Evolutionary conservation across 768 basidiomycete species (phyloP).

Genomic region (Tephrocybe sp.): DNA sequence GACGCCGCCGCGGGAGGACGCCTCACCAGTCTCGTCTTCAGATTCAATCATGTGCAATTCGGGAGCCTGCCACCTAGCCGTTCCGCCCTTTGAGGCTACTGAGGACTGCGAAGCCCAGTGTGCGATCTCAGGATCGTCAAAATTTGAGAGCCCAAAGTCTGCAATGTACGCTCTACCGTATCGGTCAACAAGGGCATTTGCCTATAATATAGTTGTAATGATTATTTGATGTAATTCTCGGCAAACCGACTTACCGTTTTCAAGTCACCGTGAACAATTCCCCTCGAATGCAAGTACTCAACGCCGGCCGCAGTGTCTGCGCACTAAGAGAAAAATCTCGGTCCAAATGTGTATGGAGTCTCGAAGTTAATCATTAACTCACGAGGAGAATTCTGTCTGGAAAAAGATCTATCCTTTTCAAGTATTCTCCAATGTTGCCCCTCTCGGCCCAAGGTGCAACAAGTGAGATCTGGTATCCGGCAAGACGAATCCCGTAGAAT

Average conservation of each 20-base stretch:
- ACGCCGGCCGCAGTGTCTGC: background rate
- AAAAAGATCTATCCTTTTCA: background rate
- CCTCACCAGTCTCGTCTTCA: background rate
- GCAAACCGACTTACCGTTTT: background rate
- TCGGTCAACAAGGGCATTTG: background rate
- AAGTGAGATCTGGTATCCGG: background rate
- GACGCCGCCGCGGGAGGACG: background rate
- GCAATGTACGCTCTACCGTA: background rate
- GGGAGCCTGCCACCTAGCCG: background rate
- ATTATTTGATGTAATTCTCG: too few relatives aligned
- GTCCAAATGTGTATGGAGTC: background rate
- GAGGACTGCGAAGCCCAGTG: background rate
- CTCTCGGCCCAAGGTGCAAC: background rate
- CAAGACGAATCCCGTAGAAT: background rate
- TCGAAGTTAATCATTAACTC: background rate
- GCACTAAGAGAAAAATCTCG: background rate
- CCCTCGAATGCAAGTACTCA: background rate
- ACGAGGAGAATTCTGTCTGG: background rate
- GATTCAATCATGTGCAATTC: background rate
- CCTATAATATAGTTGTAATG: too few relatives aligned
- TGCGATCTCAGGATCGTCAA: background rate
- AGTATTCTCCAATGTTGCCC: background rate
- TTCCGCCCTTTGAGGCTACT: background rate
- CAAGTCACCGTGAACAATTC: background rate
- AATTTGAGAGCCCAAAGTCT: background rate